Evolutionary conservation across 2,329 filamentous ascomycete species (phyloP).

Genomic region (Aspergillus unguis): DNA sequence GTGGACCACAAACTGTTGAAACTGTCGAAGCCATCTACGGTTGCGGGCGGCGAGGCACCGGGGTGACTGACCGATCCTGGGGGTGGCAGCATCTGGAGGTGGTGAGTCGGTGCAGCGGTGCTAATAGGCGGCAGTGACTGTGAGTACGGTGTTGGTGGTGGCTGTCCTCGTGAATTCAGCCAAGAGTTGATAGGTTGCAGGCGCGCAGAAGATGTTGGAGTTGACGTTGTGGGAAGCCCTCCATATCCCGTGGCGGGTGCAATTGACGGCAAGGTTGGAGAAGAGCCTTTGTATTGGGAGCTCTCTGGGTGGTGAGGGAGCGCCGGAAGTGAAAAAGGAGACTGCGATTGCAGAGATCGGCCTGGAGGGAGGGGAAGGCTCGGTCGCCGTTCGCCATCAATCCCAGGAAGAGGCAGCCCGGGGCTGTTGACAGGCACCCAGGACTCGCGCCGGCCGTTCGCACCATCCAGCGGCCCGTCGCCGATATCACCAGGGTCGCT

Average conservation of each 20-base stretch:
- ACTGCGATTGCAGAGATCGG: constrained; percentile 26
- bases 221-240: constrained; percentile 17
- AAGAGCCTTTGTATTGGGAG: constrained; percentile 28
- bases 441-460: constrained; percentile 37
- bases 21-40: constrained; percentile 26
- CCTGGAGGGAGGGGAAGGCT: constrained; percentile 38
- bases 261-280: constrained; percentile 33
- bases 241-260: constrained; percentile 22
- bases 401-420: constrained; percentile 29
- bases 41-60: constrained; percentile 30
- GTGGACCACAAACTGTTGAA: constrained; percentile 27
- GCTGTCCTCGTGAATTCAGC: constrained; percentile 31
- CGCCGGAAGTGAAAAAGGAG: constrained; percentile 14
- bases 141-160: constrained; percentile 33
- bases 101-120: constrained; percentile 28
- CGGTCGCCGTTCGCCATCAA: constrained; percentile 36
- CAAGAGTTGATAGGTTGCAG: constrained; percentile 42
- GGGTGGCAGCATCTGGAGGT: constrained; percentile 35
- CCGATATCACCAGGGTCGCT: constrained; percentile 36
- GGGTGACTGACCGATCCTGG: constrained; percentile 32
- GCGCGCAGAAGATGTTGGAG: constrained; percentile 30
- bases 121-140: constrained; percentile 40
- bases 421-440: constrained; percentile 43
- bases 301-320: constrained; percentile 36
- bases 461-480: constrained; percentile 31